A percentile compares a stretch with the other conserved stretches of the same genome.
phyloP scores from a whole-genome alignment of 176 grass and related monocot species.

The Cymbopogon citratus region DNA sequence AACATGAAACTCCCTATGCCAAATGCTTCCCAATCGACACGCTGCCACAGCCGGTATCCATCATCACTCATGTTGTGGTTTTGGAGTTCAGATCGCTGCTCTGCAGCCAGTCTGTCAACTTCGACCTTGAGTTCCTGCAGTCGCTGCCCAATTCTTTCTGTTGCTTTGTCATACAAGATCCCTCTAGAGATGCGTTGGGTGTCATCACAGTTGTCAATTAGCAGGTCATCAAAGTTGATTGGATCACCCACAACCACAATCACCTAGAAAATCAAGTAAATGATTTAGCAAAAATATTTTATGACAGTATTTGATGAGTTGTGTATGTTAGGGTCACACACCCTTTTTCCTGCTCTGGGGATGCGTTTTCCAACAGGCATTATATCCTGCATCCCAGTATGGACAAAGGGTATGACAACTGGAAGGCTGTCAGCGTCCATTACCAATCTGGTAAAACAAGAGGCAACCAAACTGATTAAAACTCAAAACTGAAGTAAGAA shows the following conservation, averaged over 20 bases:
- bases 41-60: no score
- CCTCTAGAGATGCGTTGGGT: conserved; percentile 47
- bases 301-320: not conserved
- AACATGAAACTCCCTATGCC: no score
- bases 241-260: conserved; percentile 58
- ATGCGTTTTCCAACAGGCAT: conserved; percentile 77
- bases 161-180: not conserved
- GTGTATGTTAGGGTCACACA: not conserved
- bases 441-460: conserved; percentile 40
- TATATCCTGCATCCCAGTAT: conserved; percentile 89
- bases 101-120: no score
- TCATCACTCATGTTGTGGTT: no score
- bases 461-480: not conserved
- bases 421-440: conserved; percentile 46
- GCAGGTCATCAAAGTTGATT: no score
- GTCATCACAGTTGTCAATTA: conserved; percentile 18
- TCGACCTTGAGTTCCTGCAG: no score
- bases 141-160: no score
- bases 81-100: no score
- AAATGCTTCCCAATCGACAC: no score
- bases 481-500: not conserved
- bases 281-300: not conserved
- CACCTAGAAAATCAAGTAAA: conserved; percentile 36
- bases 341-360: conserved; percentile 55
- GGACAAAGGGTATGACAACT: conserved; percentile 72